These are phyloP conservation scores for Cladosporium sp. DNA, from an alignment of 2,329 filamentous ascomycete species.

Conservation along the genomic window DNA sequence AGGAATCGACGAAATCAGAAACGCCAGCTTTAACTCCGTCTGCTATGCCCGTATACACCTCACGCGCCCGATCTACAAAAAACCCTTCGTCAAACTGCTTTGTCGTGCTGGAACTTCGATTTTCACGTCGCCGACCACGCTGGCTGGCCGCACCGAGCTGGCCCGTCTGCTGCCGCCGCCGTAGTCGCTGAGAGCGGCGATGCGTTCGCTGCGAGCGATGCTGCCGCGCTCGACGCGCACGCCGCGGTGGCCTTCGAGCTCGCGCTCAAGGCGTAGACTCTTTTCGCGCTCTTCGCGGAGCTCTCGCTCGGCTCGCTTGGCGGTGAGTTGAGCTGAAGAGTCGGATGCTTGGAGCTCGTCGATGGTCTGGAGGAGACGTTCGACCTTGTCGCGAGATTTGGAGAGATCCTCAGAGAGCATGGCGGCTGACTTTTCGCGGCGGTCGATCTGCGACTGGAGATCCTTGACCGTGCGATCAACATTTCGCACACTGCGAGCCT, in stretches of 20 bases:
- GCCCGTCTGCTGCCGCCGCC: constrained; percentile 40
- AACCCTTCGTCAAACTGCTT: constrained; percentile 45
- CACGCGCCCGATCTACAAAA: constrained; percentile 38
- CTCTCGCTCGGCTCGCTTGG: constrained; percentile 83
- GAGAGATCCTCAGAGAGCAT: constrained; percentile 77
- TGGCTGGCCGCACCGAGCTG: constrained; percentile 38
- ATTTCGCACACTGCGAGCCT: constrained; percentile 82
- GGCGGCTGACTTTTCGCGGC: constrained; percentile 79
- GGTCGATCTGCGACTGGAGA: constrained; percentile 84
- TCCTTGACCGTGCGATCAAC: constrained; percentile 93
- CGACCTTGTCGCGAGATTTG: constrained; percentile 83
- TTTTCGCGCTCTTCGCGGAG: constrained; percentile 85
- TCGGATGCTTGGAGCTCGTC: constrained; percentile 90
- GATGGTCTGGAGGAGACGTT: constrained; percentile 82
- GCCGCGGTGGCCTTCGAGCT: constrained; percentile 76
- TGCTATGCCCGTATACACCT: constrained; percentile 12
- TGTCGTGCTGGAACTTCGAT: constrained; percentile 36
- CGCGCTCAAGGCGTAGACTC: constrained; percentile 73
- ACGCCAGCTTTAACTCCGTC: constrained; percentile 7
- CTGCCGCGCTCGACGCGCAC: constrained; percentile 59
- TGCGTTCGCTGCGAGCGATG: constrained; percentile 27
- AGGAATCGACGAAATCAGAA: constrained; percentile 11
- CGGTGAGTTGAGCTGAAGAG: constrained; percentile 71
- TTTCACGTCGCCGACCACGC: constrained; percentile 27
- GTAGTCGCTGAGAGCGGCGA: constrained; percentile 38